Conservation (phyloP, 2,329 filamentous ascomycete genomes). For the Alternaria conjuncta region DNA sequence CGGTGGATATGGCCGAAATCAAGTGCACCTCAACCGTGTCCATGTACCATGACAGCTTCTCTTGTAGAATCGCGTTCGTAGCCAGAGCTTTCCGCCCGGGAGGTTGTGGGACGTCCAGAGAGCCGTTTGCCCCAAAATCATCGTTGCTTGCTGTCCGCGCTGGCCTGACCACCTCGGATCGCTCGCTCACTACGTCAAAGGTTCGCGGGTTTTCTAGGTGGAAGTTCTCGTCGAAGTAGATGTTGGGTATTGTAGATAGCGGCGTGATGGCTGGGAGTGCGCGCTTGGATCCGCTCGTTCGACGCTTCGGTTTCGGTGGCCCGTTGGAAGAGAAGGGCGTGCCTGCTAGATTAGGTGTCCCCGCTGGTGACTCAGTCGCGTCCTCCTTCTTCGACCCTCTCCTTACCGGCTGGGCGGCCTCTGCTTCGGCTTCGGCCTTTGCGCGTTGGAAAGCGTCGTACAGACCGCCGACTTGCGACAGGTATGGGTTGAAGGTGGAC, state of each 20-base stretch:
- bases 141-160: slow-evolving; percentile 57
- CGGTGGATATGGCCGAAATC: slow-evolving; percentile 93
- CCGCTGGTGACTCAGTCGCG: slow-evolving; percentile 40
- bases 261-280: slow-evolving; percentile 77
- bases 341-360: slow-evolving; percentile 50
- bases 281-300: slow-evolving; percentile 63
- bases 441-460: slow-evolving; percentile 89
- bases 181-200: slow-evolving; percentile 95
- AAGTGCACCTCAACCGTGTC: slow-evolving; percentile 97
- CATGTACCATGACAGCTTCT: slow-evolving; percentile 99
- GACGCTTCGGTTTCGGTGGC: slow-evolving; percentile 56
- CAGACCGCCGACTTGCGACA: slow-evolving; percentile 82
- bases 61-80: slow-evolving; percentile 95
- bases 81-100: slow-evolving; percentile 80
- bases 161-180: slow-evolving; percentile 88
- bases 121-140: slow-evolving; percentile 65
- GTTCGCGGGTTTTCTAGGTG: slow-evolving; percentile 94
- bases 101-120: slow-evolving; percentile 61
- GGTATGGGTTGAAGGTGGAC: slow-evolving; percentile 81
- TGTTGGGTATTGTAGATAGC: slow-evolving; percentile 85
- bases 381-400: slow-evolving; percentile 57
- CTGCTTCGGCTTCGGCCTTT: slow-evolving; percentile 77
- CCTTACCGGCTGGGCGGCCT: slow-evolving; percentile 54
- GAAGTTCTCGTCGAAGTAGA: slow-evolving; percentile 96
- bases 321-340: slow-evolving; percentile 54